Conservation (phyloP, 495 filamentous ascomycete species). For the Penicillium pulvis region DNA sequence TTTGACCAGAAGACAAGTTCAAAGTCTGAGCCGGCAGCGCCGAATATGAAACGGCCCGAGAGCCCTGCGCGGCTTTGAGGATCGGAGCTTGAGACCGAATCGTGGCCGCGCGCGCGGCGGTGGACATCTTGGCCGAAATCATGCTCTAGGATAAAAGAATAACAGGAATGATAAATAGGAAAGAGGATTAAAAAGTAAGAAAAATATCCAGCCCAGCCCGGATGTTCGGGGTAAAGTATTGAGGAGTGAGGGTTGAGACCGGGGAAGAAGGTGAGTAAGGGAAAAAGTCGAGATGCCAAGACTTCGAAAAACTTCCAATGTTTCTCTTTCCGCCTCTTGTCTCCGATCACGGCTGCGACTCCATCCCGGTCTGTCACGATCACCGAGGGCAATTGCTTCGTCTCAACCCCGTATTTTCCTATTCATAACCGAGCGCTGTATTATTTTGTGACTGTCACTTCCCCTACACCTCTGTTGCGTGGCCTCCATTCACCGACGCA, state of each 20-base stretch:
- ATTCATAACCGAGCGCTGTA: background rate
- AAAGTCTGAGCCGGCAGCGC: slow-evolving; percentile 25
- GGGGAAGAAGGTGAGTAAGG: slow-evolving; percentile 31
- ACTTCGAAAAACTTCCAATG: slow-evolving; percentile 50
- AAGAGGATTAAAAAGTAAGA: slow-evolving; percentile 10
- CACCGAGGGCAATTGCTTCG: background rate
- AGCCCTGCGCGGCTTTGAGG: slow-evolving; percentile 58
- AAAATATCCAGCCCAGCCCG: slow-evolving; percentile 28
- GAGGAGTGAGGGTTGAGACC: slow-evolving; percentile 28
- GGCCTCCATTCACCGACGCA: slow-evolving; percentile 11
- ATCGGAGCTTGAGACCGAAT: slow-evolving; percentile 37
- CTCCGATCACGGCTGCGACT: slow-evolving; percentile 32
- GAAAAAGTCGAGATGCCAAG: slow-evolving; percentile 52
- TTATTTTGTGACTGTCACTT: background rate
- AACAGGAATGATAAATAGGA: slow-evolving; percentile 15
- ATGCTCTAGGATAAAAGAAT: slow-evolving; percentile 30
- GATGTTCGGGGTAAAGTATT: slow-evolving; percentile 30
- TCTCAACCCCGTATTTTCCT: background rate
- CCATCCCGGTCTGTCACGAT: slow-evolving; percentile 2
- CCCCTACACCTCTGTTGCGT: slow-evolving; percentile 1
- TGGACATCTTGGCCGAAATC: slow-evolving; percentile 47
- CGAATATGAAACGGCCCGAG: slow-evolving; percentile 40
- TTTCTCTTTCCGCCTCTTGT: slow-evolving; percentile 36
- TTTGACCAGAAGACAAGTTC: slow-evolving; percentile 14
- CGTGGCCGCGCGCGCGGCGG: slow-evolving; percentile 45